phyloP scores from a whole-genome alignment of 176 grass and related monocot genomes.

The Ampelocalamus luodianensis region DNA sequence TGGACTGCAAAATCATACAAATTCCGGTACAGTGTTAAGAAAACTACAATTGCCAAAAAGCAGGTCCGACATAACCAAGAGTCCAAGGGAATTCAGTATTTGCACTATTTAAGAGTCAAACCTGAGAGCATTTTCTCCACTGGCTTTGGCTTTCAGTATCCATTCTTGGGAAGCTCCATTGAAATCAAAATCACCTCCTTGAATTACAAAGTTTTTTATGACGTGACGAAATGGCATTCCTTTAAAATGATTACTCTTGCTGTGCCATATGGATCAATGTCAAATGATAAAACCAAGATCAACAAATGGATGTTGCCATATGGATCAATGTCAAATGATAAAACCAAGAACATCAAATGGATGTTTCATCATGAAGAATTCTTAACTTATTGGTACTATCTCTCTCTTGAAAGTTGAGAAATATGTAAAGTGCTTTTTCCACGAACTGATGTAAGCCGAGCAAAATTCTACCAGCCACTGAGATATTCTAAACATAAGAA shows the following conservation, averaged over 20 bases:
- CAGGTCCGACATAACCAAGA: no score
- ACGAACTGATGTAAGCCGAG: conserved; percentile 20
- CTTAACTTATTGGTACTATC: neutral
- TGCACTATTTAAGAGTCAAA: no score
- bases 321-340: conserved; percentile 40
- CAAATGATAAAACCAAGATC: no score
- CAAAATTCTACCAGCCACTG: conserved; percentile 3
- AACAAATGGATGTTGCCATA: no score
- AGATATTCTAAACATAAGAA: neutral
- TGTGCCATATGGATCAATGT: conserved; percentile 35
- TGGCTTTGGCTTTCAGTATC: no score
- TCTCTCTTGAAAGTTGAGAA: neutral
- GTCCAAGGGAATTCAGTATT: no score
- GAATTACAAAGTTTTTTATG: no score
- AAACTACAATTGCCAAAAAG: no score
- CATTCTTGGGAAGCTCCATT: no score
- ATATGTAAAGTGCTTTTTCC: neutral
- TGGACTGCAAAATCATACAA: conserved; percentile 60
- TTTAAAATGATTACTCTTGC: conserved; percentile 87
- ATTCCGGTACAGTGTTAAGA: no score
- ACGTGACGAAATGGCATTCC: conserved; percentile 91
- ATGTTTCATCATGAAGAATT: conserved; percentile 14
- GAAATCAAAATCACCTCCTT: no score
- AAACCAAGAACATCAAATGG: neutral
- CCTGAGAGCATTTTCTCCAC: no score